Conservation (phyloP, 2,329 filamentous ascomycete species). For the Lasiodiplodia hormozganensis region DNA sequence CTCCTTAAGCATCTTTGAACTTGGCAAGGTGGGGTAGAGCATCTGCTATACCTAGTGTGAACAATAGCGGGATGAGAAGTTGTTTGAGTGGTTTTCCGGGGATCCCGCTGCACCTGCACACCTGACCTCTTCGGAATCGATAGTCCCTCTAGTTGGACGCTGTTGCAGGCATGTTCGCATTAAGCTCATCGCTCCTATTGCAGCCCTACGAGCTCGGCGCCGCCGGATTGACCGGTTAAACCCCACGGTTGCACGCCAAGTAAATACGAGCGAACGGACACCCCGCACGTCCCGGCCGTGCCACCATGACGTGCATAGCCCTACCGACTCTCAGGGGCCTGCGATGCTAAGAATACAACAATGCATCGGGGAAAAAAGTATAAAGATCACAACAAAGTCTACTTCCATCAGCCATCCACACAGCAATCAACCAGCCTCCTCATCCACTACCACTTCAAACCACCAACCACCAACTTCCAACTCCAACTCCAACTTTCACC, state of each 20-base stretch:
- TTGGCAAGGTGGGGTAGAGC: not conserved
- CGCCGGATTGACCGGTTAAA: not conserved
- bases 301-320: not conserved
- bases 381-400: not conserved
- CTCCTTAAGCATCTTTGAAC: not conserved
- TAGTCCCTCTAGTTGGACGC: no score
- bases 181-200: not conserved
- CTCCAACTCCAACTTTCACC: not conserved
- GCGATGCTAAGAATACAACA: not conserved
- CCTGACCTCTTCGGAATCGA: not conserved
- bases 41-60: not conserved
- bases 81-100: not conserved
- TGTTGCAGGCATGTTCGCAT: not conserved
- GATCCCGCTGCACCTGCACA: not conserved
- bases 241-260: not conserved
- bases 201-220: not conserved
- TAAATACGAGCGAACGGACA: slow-evolving; percentile 4
- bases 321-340: not conserved
- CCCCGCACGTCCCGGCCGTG: not conserved
- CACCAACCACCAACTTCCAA: not conserved
- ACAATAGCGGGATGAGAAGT: not conserved
- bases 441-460: not conserved
- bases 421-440: not conserved
- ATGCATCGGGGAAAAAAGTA: not conserved
- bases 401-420: not conserved